Base-by-base conservation (phyloP, 78 protist genomes). In the Dictyostelium intermedium region DNA sequence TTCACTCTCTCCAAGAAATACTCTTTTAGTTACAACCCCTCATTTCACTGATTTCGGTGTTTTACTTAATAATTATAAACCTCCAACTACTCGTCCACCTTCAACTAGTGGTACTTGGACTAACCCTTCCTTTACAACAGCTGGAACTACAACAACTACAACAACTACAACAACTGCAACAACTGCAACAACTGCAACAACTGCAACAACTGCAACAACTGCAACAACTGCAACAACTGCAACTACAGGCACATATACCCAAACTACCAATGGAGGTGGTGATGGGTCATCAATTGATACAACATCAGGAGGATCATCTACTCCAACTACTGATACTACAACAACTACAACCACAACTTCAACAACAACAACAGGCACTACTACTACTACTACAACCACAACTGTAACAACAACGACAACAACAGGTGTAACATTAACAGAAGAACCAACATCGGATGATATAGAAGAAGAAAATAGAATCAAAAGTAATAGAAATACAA, bases 11-110 rank as follows among this genome's bases (percentile, higher is more conserved):
- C 18, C 27, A 10, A 77, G 34, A 77, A 41, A 41, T 39, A 77
- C 82, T 16, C 3, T 77, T 0, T 23, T 77, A 6, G 50, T 43
- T 32, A 77, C 47, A 41, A 77, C 82, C 3, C 82, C 82, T n/a
- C 82, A 77, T 77, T 77, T 77, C 41, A 77, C 82, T 11, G n/a
- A 77, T 43, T 77, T 77, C 41, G 82, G 82, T 77, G 82, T 77
- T 14, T 77, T 77, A 11, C 25, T 77, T 20, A 41, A 77, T 77
- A 41, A 35, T 41, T 50, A 82, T 37, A 56, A 82, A 53, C 66
- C 73, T 30, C 32, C 53, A 34, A 34, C 73, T 34, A 82, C 73
- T 14, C 43, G 45, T 14, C 32, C 83, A 20, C 53, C 83, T 13
- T 0, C 60, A 18, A 16, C 23, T 23, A 25, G 63, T 23, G 18